Base-by-base conservation (phyloP, 768 basidiomycete species). In the Tylopilus sp. region DNA sequence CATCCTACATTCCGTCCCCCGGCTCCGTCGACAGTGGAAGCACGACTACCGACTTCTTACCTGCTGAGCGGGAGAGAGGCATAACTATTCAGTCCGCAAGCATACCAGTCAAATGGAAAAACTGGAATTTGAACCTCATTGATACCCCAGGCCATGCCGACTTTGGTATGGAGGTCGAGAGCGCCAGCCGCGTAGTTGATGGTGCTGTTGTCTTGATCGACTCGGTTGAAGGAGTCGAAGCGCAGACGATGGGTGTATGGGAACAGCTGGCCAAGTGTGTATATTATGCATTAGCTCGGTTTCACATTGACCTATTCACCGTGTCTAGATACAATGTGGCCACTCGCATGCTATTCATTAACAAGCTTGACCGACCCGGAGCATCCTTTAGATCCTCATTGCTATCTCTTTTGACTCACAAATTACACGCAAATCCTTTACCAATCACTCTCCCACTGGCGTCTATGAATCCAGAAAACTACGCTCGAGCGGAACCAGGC, bases 141-240 rank as follows among this genome's bases (percentile, higher is more conserved):
- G 92, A 95, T 63, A 94, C 92, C 4, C 92, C 92, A 16, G 92
- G 92, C 31, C 92, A 95, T 71, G 92, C 90, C 6, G 92, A 95
- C 67, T 95, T 95, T 71, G 92, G 92, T n/a, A 93, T 94, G 91
- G 92, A 95, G 63, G 92, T 95, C 25, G 92, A 94, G 71, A 89
- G 91, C 62, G 92, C 92, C 9, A 93, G 91, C 63, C 83, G 92
- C 26, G 87, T 95, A 16, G 83, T 93, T 5, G 92, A 95, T 57
- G 92, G 92, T 51, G 92, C 91, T 16, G 84, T 95, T 26, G 88
- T 95, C 28, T 71, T 95, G 29, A 82, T 95, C 40, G 92, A 95
- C 70, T 88, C 91, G 0, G 92, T 95, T 1, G 92, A 94, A 71
- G 92, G 92, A 8, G 92, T 94, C 6, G 92, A 94, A 68, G 83